phyloP scores from a whole-genome alignment of 1,139 yeast species.

The Zygosaccharomyces pseudobailii region DNA sequence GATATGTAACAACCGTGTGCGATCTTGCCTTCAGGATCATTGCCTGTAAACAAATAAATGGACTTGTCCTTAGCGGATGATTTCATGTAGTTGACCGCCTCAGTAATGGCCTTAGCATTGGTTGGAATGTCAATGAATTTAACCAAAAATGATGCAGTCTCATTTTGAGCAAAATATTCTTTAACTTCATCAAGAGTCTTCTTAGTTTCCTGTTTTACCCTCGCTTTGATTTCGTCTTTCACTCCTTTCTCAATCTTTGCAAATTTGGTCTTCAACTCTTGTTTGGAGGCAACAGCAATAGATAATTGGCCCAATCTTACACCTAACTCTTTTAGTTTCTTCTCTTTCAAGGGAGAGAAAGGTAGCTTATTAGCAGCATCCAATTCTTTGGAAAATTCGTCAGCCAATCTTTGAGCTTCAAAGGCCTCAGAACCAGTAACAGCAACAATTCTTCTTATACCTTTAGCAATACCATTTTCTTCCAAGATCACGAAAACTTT shows the following conservation, averaged over 20 bases:
- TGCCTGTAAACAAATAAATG: slow-evolving; percentile 78
- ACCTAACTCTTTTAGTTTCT: slow-evolving; percentile 74
- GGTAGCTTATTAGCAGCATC: slow-evolving; percentile 52
- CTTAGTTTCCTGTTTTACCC: slow-evolving; percentile 84
- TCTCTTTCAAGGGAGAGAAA: slow-evolving; percentile 71
- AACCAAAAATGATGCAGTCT: slow-evolving; percentile 52
- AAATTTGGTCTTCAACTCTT: slow-evolving; percentile 67
- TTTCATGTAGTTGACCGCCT: slow-evolving; percentile 82
- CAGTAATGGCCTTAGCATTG: slow-evolving; percentile 91
- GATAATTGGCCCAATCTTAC: slow-evolving; percentile 76
- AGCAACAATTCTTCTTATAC: slow-evolving; percentile 96
- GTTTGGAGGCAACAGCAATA: slow-evolving; percentile 79
- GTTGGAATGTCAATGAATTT: slow-evolving; percentile 65
- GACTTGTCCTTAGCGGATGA: slow-evolving; percentile 71
- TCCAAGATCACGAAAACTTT: slow-evolving; percentile 84
- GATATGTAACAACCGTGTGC: slow-evolving; percentile 94
- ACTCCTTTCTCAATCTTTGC: slow-evolving; percentile 75
- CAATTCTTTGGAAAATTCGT: slow-evolving; percentile 60
- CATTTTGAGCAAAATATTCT: slow-evolving; percentile 54
- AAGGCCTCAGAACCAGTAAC: slow-evolving; percentile 90
- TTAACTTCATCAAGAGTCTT: slow-evolving; percentile 76
- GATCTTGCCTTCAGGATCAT: slow-evolving; percentile 58
- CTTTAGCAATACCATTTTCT: slow-evolving; percentile 98
- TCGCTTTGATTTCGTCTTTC: slow-evolving; percentile 80
- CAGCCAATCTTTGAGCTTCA: slow-evolving; percentile 80